Percentiles rank a stretch among this genome's conserved stretches.
phyloP scores from a whole-genome alignment of 2,329 filamentous ascomycete species.

The Lachnellula cervina region DNA sequence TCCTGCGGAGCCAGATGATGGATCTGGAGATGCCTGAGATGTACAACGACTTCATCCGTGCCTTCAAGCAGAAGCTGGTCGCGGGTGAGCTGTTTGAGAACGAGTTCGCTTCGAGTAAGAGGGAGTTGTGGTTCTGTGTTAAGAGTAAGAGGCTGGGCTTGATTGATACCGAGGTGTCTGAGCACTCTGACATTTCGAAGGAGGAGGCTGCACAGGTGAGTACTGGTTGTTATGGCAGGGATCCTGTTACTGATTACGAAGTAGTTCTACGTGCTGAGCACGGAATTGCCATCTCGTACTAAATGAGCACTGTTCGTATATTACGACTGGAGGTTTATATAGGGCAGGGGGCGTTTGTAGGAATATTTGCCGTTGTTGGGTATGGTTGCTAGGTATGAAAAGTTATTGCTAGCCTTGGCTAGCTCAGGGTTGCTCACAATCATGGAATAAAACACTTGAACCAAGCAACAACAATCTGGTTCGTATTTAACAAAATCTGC shows the following conservation, averaged over 20 bases:
- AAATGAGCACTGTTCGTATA: not conserved
- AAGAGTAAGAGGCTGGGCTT: constrained; percentile 64
- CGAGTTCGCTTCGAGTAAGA: constrained; percentile 52
- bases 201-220: constrained; percentile 60
- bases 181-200: constrained; percentile 60
- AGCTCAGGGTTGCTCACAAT: no score
- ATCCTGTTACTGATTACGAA: not conserved
- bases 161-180: constrained; percentile 59
- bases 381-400: not conserved
- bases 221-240: not conserved
- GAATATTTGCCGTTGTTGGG: no score
- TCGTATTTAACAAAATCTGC: no score
- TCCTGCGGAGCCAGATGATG: constrained; percentile 72
- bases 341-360: not conserved
- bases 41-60: constrained; percentile 70
- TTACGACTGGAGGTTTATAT: not conserved
- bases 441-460: no score
- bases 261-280: not conserved
- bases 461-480: no score
- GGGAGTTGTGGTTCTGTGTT: constrained; percentile 78
- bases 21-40: constrained; percentile 68
- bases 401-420: not conserved
- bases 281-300: not conserved
- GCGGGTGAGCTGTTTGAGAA: constrained; percentile 60
- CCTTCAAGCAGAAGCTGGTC: constrained; percentile 68